Evolutionary conservation across 2,329 filamentous ascomycete species (phyloP).

Genomic region (Biscogniauxia sp.): DNA sequence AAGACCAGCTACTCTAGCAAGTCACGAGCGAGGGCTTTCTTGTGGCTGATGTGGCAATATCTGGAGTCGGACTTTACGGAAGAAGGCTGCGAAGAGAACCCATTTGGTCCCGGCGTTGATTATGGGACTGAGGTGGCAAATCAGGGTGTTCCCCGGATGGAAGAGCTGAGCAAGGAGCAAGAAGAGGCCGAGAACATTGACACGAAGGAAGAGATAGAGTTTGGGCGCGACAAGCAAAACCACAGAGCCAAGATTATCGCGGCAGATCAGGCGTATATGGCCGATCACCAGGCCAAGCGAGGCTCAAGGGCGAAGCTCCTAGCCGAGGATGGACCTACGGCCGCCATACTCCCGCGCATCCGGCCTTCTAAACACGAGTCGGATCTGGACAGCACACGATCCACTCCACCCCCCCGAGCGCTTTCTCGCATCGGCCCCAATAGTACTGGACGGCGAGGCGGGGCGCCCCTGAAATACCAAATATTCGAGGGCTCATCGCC

Average conservation of each 20-base stretch:
- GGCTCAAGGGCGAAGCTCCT: slow-evolving; percentile 37
- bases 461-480: slow-evolving; percentile 56
- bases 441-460: slow-evolving; percentile 41
- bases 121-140: slow-evolving; percentile 64
- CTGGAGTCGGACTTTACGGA: slow-evolving; percentile 91
- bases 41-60: slow-evolving; percentile 99
- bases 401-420: slow-evolving; percentile 48
- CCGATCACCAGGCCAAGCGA: slow-evolving; percentile 58
- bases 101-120: slow-evolving; percentile 74
- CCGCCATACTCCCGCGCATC: slow-evolving; percentile 60
- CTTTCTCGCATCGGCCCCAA: slow-evolving; percentile 35
- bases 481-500: slow-evolving; percentile 62
- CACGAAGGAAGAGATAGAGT: slow-evolving; percentile 47
- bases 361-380: slow-evolving; percentile 61
- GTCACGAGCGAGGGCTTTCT: slow-evolving; percentile 81
- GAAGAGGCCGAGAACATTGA: slow-evolving; percentile 72
- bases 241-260: slow-evolving; percentile 74
- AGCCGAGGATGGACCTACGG: slow-evolving; percentile 52
- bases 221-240: slow-evolving; percentile 57
- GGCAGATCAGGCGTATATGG: slow-evolving; percentile 69
- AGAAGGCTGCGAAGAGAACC: slow-evolving; percentile 84
- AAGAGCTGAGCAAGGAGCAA: slow-evolving; percentile 63
- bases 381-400: slow-evolving; percentile 51
- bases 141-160: slow-evolving; percentile 67
- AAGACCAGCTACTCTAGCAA: slow-evolving; percentile 76